These are phyloP conservation scores for Pleodorina starrii DNA, from an alignment of 139 green algal genomes.

Conservation along the genomic window DNA sequence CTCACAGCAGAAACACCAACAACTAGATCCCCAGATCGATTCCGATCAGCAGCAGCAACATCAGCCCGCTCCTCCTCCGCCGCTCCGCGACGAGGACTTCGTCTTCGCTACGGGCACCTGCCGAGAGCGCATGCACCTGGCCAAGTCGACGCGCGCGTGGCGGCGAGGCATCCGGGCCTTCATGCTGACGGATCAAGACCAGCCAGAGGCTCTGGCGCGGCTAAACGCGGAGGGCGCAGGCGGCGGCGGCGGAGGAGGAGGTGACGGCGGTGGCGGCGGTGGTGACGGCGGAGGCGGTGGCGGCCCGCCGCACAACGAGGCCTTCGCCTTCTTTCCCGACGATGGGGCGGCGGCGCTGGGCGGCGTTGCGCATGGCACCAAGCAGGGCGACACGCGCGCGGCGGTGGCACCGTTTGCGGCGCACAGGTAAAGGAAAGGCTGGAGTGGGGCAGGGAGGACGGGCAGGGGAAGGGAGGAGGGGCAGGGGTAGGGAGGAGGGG, in stretches of 20 bases:
- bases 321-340: slow-evolving; percentile 30
- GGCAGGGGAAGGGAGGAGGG: too few relatives aligned
- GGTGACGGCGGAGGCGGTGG: too few relatives aligned
- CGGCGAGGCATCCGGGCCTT: slow-evolving; percentile 10
- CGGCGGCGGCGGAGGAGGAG: too few relatives aligned
- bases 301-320: slow-evolving; percentile 8
- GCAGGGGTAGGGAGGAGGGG: too few relatives aligned
- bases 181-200: slow-evolving; percentile 27
- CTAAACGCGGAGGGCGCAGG: slow-evolving; percentile 14
- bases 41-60: background rate
- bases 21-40: too few relatives aligned
- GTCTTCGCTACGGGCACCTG: slow-evolving; percentile 30
- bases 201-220: background rate
- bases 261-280: too few relatives aligned
- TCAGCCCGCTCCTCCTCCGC: background rate
- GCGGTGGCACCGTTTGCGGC: slow-evolving; percentile 39
- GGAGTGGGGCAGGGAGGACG: too few relatives aligned
- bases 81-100: slow-evolving; percentile 5
- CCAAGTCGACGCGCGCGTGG: slow-evolving; percentile 16
- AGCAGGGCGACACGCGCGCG: slow-evolving; percentile 36
- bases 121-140: slow-evolving; percentile 28
- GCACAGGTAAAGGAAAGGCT: slow-evolving; percentile 17
- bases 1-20: background rate
- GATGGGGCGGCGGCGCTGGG: background rate
- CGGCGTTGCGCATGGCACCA: background rate